Conservation (phyloP, 345 rosid genomes). For the Theobroma cacao region DNA sequence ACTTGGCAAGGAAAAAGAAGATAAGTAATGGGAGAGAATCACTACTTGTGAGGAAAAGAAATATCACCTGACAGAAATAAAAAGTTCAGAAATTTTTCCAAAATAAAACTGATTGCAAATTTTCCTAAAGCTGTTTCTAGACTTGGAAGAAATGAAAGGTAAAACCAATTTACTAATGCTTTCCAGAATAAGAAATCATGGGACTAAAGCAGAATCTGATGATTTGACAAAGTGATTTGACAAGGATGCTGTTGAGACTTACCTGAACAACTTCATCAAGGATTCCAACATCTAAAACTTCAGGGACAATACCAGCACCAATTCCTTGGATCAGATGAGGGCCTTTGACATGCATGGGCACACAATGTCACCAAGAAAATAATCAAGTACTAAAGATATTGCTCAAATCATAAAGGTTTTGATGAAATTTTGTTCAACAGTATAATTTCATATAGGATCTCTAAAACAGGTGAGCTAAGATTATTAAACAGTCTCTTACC, state of each 20-base stretch:
- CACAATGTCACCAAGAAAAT: neutral
- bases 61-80: too few species aligned
- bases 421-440: neutral
- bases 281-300: conserved; percentile 33
- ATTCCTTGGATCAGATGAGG: conserved; percentile 56
- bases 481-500: too few species aligned
- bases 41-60: neutral
- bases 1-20: neutral
- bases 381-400: neutral
- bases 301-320: conserved; percentile 55
- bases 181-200: neutral
- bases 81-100: neutral
- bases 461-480: neutral
- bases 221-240: neutral
- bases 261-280: conserved; percentile 57
- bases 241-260: conserved; percentile 15
- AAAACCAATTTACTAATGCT: neutral
- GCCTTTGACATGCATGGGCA: conserved; percentile 30
- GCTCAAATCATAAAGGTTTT: neutral
- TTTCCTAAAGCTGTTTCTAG: neutral
- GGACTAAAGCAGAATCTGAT: neutral
- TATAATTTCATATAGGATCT: neutral
- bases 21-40: neutral
- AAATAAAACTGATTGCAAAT: neutral
- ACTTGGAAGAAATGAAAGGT: neutral